Evolutionary conservation across 371 early-diverging fungal genomes (phyloP), one percentile per base, ranked within the genome.

Genomic region (Batkoa obscura): DNA sequence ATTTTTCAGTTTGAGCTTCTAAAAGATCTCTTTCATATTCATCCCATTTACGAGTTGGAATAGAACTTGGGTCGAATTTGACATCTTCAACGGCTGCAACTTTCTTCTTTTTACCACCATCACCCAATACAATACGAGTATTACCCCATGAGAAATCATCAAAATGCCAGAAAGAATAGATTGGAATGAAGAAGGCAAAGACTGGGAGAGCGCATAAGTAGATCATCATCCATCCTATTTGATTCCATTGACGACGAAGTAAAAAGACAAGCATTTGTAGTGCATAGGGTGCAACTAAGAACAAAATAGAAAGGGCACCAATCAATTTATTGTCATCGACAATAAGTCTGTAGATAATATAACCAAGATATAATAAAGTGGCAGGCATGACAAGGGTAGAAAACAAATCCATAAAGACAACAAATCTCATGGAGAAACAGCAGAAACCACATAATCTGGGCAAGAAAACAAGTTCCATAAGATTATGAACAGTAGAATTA

Each of bases 81-180:
- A 8, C 71, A 43, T 73, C 73, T 9, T 74, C 75, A 5, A 75
- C 74, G 0, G 72, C 70, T 0, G 64, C 65, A 43, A 75, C 38
- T 0, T 63, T 63, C 36, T 70, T 64, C 71, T 86, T 83, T 60
- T 83, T 78, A 32, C 83, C 83, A 15, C 79, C 80, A 15, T 80
- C 83, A 48, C 83, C 90, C 3, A 82, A 69, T 0, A 88, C 88
- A 37, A 83, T 64, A 64, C 97, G 85, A 12, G 97, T 97, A 65
- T 92, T 90, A 66, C 98, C 98, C 95, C 97, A 95, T 0, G 89
- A 88, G 65, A 94, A 93, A 64, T 94, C 94, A 65, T 96, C 94
- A 71, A 94, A 90, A 71, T 92, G 90, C 92, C 91, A 93, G 85
- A 88, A 92, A 32, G 88, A 72, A 61, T 88, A 90, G 55, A 90